phyloP scores from a whole-genome alignment of 768 basidiomycete species.

The Clavaria fumosa region DNA sequence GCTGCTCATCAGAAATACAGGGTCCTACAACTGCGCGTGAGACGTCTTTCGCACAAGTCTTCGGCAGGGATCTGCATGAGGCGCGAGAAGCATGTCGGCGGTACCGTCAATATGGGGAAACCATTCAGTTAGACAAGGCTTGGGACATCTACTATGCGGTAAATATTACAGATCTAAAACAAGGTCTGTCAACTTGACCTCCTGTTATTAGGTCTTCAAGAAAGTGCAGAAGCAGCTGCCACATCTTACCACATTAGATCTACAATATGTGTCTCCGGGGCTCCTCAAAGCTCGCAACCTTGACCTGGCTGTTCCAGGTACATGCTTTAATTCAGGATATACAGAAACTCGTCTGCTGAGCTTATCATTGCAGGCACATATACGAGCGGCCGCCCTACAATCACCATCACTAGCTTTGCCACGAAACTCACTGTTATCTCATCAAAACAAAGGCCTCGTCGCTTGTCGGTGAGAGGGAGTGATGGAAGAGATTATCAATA shows the following conservation, averaged over 20 bases:
- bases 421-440: slow-evolving; percentile 87
- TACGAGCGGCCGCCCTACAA: slow-evolving; percentile 70
- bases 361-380: slow-evolving; percentile 54
- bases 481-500: slow-evolving; percentile 94
- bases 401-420: slow-evolving; percentile 72
- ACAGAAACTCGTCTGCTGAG: background rate
- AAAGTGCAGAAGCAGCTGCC: slow-evolving; percentile 91
- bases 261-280: slow-evolving; percentile 94
- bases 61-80: slow-evolving; percentile 82
- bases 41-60: slow-evolving; percentile 87
- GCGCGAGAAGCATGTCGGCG: slow-evolving; percentile 83
- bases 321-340: slow-evolving; percentile 8
- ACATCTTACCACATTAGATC: slow-evolving; percentile 73
- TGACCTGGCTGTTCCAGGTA: slow-evolving; percentile 92
- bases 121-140: slow-evolving; percentile 83
- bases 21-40: slow-evolving; percentile 91
- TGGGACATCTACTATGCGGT: slow-evolving; percentile 99
- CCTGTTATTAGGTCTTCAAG: slow-evolving; percentile 63
- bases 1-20: slow-evolving; percentile 23
- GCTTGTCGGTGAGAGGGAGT: slow-evolving; percentile 71
- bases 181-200: background rate
- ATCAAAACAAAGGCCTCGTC: slow-evolving; percentile 92
- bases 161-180: slow-evolving; percentile 15
- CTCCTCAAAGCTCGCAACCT: slow-evolving; percentile 79
- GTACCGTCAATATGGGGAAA: slow-evolving; percentile 76